phyloP scores from a whole-genome alignment of 192 early-diverging fungal species.

The Coemansia sp. region DNA sequence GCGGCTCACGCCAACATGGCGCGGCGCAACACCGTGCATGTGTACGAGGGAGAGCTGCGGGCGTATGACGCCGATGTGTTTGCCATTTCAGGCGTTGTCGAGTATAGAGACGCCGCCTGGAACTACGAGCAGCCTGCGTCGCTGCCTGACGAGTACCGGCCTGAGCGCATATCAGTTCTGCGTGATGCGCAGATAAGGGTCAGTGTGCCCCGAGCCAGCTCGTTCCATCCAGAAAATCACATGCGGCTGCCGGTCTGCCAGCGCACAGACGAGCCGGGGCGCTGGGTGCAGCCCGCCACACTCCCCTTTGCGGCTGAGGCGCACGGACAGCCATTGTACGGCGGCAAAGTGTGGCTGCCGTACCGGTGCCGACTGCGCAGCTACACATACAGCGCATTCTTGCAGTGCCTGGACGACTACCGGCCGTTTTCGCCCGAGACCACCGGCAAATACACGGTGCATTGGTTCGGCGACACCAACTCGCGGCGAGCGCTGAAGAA shows the following conservation, averaged over 20 bases:
- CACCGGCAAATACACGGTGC: conserved; percentile 12
- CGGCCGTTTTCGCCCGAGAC: conserved; percentile 10
- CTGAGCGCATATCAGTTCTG: conserved; percentile 10
- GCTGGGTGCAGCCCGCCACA: conserved; percentile 9
- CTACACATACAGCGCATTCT: conserved; percentile 15
- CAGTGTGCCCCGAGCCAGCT: conserved; percentile 6
- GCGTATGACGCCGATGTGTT: conserved; percentile 12
- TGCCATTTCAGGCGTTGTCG: conserved; percentile 4
- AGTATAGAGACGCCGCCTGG: conserved; percentile 21
- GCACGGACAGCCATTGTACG: not conserved
- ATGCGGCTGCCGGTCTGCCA: conserved; percentile 12
- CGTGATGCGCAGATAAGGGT: conserved; percentile 2
- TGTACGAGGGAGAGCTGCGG: conserved; percentile 22
- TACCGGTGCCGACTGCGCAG: conserved; percentile 9
- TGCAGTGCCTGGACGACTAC: conserved; percentile 17
- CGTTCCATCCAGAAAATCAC: conserved; percentile 11
- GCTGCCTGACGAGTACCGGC: not conserved
- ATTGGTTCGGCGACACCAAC: conserved; percentile 26
- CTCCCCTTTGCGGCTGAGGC: not conserved
- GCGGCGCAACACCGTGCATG: conserved; percentile 14
- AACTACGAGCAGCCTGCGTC: conserved; percentile 18
- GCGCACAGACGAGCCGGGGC: conserved; percentile 13
- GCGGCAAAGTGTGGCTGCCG: conserved; percentile 16
- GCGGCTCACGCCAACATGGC: conserved; percentile 9
- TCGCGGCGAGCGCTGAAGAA: conserved; percentile 24